Conservation (phyloP, 345 rosid species). For the Citrus mangshanensis region DNA sequence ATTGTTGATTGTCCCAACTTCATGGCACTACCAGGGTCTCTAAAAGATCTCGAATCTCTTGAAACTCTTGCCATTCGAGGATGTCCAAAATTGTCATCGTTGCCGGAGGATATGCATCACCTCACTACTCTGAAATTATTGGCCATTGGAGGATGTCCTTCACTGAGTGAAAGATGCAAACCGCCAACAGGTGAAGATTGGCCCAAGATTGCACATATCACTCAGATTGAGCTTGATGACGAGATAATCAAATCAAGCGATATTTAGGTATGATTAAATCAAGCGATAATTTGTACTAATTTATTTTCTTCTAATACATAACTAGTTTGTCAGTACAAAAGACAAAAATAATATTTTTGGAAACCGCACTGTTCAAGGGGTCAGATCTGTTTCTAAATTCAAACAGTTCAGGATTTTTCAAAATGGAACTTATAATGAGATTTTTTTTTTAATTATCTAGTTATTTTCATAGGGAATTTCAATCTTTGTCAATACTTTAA, state of each 20-base stretch:
- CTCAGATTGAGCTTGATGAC: slow-evolving; percentile 14
- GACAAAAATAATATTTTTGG: too few species aligned
- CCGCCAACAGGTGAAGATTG: slow-evolving; percentile 26
- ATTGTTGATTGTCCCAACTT: slow-evolving; percentile 17
- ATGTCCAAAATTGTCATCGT: slow-evolving; percentile 16
- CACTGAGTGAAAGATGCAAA: slow-evolving; percentile 6
- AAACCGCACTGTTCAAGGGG: too few species aligned
- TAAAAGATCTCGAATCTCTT: slow-evolving; percentile 11
- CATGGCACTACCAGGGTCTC: slow-evolving; percentile 12
- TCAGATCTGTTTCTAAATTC: too few species aligned
- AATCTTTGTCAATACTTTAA: too few species aligned
- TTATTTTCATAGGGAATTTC: too few species aligned
- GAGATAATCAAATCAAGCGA: slow-evolving; percentile 8
- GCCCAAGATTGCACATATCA: slow-evolving; percentile 26
- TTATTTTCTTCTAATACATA: too few species aligned
- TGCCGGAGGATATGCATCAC: slow-evolving; percentile 12
- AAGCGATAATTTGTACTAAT: not conserved
- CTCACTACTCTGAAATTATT: too few species aligned
- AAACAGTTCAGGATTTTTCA: too few species aligned
- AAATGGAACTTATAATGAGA: too few species aligned
- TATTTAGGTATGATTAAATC: slow-evolving; percentile 9
- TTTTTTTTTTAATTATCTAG: too few species aligned
- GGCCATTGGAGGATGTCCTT: not conserved
- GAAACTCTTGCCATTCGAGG: not conserved
- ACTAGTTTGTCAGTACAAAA: too few species aligned